Evolutionary conservation across 2,329 filamentous ascomycete genomes (phyloP).

Genomic region (Monilinia fructigena): DNA sequence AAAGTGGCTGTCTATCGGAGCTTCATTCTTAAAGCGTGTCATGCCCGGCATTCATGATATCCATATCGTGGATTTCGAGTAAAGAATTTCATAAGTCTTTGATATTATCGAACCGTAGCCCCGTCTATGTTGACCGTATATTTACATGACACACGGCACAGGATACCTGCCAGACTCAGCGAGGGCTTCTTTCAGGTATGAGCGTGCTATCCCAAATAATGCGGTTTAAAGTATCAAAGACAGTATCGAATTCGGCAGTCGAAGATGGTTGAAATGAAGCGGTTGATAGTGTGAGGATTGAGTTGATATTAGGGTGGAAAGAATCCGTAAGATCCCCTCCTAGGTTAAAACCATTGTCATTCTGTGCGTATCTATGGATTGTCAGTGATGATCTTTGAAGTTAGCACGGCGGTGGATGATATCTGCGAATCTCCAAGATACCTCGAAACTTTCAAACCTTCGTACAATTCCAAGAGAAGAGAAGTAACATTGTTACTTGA

Average conservation of each 20-base stretch:
- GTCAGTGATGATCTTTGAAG: constrained; percentile 13
- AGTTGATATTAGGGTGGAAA: not conserved
- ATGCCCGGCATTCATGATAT: not conserved
- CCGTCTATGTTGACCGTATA: not conserved
- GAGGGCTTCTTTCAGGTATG: not conserved
- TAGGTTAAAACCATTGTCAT: not conserved
- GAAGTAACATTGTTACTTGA: too few relatives aligned
- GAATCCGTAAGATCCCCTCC: not conserved
- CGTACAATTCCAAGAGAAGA: too few relatives aligned
- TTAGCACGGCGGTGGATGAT: not conserved
- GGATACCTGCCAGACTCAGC: not conserved
- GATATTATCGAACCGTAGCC: not conserved
- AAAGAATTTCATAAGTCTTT: constrained; percentile 1
- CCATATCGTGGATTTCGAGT: not conserved
- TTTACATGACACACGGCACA: not conserved
- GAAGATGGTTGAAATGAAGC: constrained; percentile 1
- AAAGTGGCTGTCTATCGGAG: not conserved
- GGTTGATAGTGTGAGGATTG: not conserved
- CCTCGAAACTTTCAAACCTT: not conserved
- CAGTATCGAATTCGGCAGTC: not conserved
- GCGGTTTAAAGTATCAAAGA: not conserved
- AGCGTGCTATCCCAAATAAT: not conserved
- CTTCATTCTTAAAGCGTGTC: not conserved
- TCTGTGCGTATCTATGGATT: not conserved
- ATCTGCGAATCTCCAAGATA: not conserved